Percentiles rank a stretch among this genome's conserved stretches.
phyloP scores from a whole-genome alignment of 805 yeast genomes.

The Kodamaea hsintzibuensis region DNA sequence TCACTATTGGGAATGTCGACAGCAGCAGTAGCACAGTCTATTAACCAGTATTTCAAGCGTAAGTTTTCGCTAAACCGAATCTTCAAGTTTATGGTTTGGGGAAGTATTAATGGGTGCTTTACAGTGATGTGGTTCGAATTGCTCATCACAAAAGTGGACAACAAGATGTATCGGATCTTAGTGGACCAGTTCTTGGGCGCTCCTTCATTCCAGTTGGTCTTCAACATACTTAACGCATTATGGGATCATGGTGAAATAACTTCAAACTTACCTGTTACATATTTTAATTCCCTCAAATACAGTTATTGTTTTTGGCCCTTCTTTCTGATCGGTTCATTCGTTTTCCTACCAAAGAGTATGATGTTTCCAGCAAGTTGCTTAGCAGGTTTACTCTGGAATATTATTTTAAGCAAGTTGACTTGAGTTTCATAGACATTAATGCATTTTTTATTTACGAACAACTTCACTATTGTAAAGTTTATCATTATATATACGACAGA shows the following conservation, averaged over 20 bases:
- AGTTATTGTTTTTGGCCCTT: conserved; percentile 63
- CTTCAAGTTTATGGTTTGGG: conserved; percentile 59
- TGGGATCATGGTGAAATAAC: conserved; percentile 56
- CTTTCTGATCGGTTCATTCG: conserved; percentile 52
- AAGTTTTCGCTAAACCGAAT: conserved; percentile 32
- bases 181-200: conserved; percentile 59
- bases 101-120: conserved; percentile 56
- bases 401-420: conserved; percentile 41
- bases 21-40: conserved; percentile 44
- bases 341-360: conserved; percentile 46
- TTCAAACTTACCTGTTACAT: conserved; percentile 35
- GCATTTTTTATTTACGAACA: conserved; percentile 1
- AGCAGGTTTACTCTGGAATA: conserved; percentile 57
- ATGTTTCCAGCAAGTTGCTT: conserved; percentile 62
- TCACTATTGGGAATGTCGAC: conserved; percentile 39
- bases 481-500: conserved; percentile 1
- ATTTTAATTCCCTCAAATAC: conserved; percentile 48
- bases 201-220: conserved; percentile 53
- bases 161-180: conserved; percentile 39
- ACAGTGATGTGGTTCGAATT: conserved; percentile 57
- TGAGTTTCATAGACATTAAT: conserved; percentile 3
- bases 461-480: neutral
- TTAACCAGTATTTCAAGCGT: conserved; percentile 35
- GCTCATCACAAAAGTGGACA: conserved; percentile 38
- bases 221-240: conserved; percentile 46